A percentile compares a stretch with the other conserved stretches of the same genome.
Evolutionary conservation across 2,329 filamentous ascomycete genomes (phyloP).

Genomic region (Botryosphaeria dothidea): DNA sequence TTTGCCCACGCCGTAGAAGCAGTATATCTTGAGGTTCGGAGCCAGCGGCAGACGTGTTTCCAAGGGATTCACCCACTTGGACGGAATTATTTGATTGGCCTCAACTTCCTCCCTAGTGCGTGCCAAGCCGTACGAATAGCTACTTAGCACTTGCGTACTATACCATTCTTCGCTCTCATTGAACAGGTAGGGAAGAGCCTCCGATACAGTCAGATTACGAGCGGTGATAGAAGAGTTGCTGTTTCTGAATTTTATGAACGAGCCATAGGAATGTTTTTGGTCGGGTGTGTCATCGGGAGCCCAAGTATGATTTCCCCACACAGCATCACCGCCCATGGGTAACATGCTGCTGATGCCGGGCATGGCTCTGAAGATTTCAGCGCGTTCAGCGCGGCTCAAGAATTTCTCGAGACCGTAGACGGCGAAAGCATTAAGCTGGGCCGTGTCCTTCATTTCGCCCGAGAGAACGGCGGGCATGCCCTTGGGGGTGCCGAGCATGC

Average conservation of each 20-base stretch:
- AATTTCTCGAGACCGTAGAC: slow-evolving; percentile 98
- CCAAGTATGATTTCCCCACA: slow-evolving; percentile 90
- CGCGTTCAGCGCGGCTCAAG: slow-evolving; percentile 83
- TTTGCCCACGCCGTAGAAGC: slow-evolving; percentile 95
- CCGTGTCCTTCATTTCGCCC: slow-evolving; percentile 97
- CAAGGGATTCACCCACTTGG: slow-evolving; percentile 93
- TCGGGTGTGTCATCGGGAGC: slow-evolving; percentile 83
- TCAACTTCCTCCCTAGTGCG: slow-evolving; percentile 79
- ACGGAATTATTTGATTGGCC: slow-evolving; percentile 52
- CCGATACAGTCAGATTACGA: slow-evolving; percentile 76
- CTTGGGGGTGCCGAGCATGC: slow-evolving; percentile 94
- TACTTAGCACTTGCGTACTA: slow-evolving; percentile 65
- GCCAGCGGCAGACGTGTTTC: slow-evolving; percentile 85
- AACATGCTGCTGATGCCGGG: slow-evolving; percentile 96
- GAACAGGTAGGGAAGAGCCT: slow-evolving; percentile 77
- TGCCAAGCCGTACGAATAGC: slow-evolving; percentile 88
- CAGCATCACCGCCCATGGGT: slow-evolving; percentile 84
- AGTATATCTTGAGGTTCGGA: slow-evolving; percentile 90
- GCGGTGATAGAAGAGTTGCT: slow-evolving; percentile 52
- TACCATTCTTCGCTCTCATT: slow-evolving; percentile 86
- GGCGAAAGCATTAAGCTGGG: slow-evolving; percentile 92
- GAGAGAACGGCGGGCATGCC: slow-evolving; percentile 87
- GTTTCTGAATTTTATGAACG: slow-evolving; percentile 78
- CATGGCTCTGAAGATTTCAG: slow-evolving; percentile 95
- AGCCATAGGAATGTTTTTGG: slow-evolving; percentile 74